Evolutionary conservation across 441 rosid species (phyloP), one percentile per base, ranked within the genome.

Genomic region (Francoa sonchifolia): DNA sequence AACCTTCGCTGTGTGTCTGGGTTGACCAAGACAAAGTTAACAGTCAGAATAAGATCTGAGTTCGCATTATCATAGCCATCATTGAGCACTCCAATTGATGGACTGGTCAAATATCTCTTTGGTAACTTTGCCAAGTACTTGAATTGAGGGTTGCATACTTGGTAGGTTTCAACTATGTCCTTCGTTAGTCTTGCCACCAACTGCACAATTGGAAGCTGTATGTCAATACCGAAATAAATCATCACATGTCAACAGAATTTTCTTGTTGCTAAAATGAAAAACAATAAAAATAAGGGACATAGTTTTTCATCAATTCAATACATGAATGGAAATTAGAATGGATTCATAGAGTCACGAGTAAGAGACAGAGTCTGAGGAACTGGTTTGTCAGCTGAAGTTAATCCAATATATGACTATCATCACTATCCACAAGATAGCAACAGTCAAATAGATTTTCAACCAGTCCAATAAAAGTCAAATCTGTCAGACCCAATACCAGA

Each of bases 41-140:
- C 97, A 18, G 84, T 47, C 57, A 93, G 69, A 72, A 93, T 88
- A 50, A 88, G 93, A 65, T 93, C 99, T 3, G 96, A 88, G 66
- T 88, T 84, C 61, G 65, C 87, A 69, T 93, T 93, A 67, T 88
- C 99, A 68, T 55, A 69, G 59, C 99, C 97, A 65, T 82, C 99
- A 58, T 93, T 93, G 58, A 71, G 85, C 48, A 82, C 89, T 63
- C 97, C 96, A 63, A 55, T 68, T 23, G 97, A 77, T 33, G 99
- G 99, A 58, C 76, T 84, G 43, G 96, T 93, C 79, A 93, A 69
- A 69, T 79, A 93, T 54, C 94, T 79, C 77, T 84, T 93, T 23
- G 95, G 97, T 61, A 82, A 63, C 52, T 82, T 96, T 65, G 84
- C 96, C 34, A 82, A 82, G 74, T 79, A 93, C 54, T 74, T 88